Evolutionary conservation across 176 grass and related monocot species (phyloP).

Genomic region (Saccharum spontaneum): DNA sequence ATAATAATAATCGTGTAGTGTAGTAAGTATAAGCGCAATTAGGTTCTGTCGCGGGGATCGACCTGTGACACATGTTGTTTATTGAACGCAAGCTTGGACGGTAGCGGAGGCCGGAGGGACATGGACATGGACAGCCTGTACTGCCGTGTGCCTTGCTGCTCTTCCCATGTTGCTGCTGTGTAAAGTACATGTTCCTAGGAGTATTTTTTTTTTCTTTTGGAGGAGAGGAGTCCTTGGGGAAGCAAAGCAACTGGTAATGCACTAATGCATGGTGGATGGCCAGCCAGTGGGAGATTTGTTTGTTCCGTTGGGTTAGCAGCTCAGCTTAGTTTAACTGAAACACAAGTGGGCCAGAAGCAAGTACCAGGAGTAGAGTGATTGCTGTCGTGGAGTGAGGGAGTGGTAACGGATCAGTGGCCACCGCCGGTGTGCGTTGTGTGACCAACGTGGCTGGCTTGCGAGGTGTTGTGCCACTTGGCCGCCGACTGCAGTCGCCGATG

Average conservation of each 20-base stretch:
- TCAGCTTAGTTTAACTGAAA: background rate
- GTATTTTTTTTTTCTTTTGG: too few species aligned
- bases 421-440: background rate
- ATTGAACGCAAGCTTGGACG: conserved; percentile 43
- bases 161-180: conserved; percentile 14
- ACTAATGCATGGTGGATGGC: too few species aligned
- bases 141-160: background rate
- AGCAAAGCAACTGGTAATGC: background rate
- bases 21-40: too few species aligned
- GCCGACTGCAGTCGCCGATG: background rate
- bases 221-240: background rate
- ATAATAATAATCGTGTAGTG: background rate
- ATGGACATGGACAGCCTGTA: conserved; percentile 28
- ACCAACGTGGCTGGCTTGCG: background rate
- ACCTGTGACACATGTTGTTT: background rate
- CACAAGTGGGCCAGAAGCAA: background rate
- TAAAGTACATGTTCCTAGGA: background rate
- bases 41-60: background rate
- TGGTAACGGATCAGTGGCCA: background rate
- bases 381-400: background rate
- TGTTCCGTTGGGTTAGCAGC: background rate
- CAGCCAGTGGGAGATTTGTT: background rate
- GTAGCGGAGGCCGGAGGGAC: background rate
- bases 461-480: conserved; percentile 20
- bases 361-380: background rate